Conservation (phyloP, 2,329 filamentous ascomycete genomes). For the Scortechinia acanthostroma region DNA sequence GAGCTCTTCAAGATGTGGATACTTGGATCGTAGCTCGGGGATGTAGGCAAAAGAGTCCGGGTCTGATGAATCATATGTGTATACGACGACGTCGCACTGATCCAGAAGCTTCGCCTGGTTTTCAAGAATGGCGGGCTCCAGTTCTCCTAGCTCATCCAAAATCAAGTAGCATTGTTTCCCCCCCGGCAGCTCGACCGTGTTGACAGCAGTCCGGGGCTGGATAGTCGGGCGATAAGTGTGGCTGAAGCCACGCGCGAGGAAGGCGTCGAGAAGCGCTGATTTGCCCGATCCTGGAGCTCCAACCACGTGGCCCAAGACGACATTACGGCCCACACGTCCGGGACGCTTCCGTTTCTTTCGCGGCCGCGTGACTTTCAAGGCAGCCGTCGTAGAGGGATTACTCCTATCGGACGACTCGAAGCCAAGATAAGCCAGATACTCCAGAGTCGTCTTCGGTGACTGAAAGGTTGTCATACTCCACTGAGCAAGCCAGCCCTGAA, state of each 20-base stretch:
- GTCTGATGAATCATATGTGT: constrained; percentile 92
- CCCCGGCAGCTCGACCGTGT: constrained; percentile 89
- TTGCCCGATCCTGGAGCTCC: constrained; percentile 84
- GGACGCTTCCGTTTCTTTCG: constrained; percentile 77
- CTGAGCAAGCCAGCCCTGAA: constrained; percentile 96
- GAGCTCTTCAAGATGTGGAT: constrained; percentile 79
- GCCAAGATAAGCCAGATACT: constrained; percentile 91
- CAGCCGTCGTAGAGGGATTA: constrained; percentile 65
- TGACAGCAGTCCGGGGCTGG: constrained; percentile 85
- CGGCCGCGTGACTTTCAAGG: constrained; percentile 85
- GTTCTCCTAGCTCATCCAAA: constrained; percentile 84
- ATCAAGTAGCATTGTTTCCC: constrained; percentile 97
- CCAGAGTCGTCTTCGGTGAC: constrained; percentile 87
- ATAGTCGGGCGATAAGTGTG: constrained; percentile 85
- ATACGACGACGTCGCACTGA: constrained; percentile 88
- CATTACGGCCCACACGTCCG: constrained; percentile 84
- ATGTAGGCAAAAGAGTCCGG: constrained; percentile 94
- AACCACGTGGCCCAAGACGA: constrained; percentile 87
- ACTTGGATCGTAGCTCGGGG: constrained; percentile 69
- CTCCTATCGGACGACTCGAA: constrained; percentile 78
- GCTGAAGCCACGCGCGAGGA: constrained; percentile 82
- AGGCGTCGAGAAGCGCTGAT: constrained; percentile 81
- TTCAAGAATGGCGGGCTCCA: constrained; percentile 90
- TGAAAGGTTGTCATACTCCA: constrained; percentile 99
- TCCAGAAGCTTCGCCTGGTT: constrained; percentile 78